Percentiles rank a stretch among this genome's conserved stretches.
Evolutionary conservation across 192 early-diverging fungal genomes (phyloP).

Genomic region (Coemansia sp.): DNA sequence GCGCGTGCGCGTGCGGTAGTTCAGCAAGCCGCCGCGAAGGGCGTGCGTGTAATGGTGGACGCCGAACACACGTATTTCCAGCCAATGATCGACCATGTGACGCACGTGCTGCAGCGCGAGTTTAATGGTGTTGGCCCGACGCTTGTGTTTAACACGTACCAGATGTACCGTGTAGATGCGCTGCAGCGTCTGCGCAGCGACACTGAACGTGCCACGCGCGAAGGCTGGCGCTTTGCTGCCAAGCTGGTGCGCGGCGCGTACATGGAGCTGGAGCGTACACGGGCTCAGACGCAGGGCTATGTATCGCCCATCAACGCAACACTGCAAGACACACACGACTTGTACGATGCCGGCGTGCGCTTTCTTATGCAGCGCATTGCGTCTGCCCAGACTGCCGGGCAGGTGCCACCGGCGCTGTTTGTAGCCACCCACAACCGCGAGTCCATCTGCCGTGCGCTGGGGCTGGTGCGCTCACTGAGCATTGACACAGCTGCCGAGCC

Average conservation of each 20-base stretch:
- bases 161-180: slow-evolving; percentile 86
- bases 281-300: slow-evolving; percentile 68
- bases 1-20: slow-evolving; percentile 68
- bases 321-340: slow-evolving; percentile 75
- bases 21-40: slow-evolving; percentile 59
- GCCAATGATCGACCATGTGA: slow-evolving; percentile 84
- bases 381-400: slow-evolving; percentile 26
- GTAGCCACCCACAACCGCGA: slow-evolving; percentile 89
- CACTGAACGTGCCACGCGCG: slow-evolving; percentile 62
- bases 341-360: slow-evolving; percentile 77
- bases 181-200: slow-evolving; percentile 64
- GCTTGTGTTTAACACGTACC: slow-evolving; percentile 91
- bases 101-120: slow-evolving; percentile 64
- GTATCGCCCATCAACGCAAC: slow-evolving; percentile 78
- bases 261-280: slow-evolving; percentile 71
- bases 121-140: slow-evolving; percentile 67
- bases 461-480: slow-evolving; percentile 60
- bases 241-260: slow-evolving; percentile 90
- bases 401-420: slow-evolving; percentile 63
- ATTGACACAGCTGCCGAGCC: slow-evolving; percentile 59
- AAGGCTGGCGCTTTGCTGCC: slow-evolving; percentile 74
- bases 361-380: slow-evolving; percentile 66
- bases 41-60: slow-evolving; percentile 83
- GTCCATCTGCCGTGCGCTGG: slow-evolving; percentile 64
- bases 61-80: slow-evolving; percentile 95